A percentile compares a stretch with the other conserved stretches of the same genome.
phyloP scores from a whole-genome alignment of 352 stramenopile species.

The Globisporangium perplexum region DNA sequence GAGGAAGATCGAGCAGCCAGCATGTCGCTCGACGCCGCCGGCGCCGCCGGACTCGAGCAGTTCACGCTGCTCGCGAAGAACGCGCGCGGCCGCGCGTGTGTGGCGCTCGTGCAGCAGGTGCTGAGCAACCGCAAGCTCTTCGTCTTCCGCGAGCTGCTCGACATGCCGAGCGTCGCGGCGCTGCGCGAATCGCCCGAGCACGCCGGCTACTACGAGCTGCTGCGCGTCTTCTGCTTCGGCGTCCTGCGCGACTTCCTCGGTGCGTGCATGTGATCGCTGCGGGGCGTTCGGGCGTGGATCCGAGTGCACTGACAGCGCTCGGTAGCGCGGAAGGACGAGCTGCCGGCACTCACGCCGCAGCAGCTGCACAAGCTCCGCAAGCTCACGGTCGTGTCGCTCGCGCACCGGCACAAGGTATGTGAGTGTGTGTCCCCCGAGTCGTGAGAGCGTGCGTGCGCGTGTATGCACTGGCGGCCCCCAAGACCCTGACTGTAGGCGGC shows the following conservation, averaged over 20 bases:
- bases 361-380: slow-evolving; percentile 86
- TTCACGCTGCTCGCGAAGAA: slow-evolving; percentile 92
- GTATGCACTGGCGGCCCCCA: too few relatives aligned
- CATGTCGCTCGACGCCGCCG: slow-evolving; percentile 67
- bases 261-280: slow-evolving; percentile 17
- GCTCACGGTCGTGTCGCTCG: slow-evolving; percentile 84
- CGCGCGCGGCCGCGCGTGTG: slow-evolving; percentile 83
- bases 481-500: not conserved
- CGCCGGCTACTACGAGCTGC: slow-evolving; percentile 69
- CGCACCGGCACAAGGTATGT: slow-evolving; percentile 73
- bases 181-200: slow-evolving; percentile 62
- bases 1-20: slow-evolving; percentile 3
- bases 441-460: not conserved
- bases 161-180: slow-evolving; percentile 88
- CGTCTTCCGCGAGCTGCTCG: slow-evolving; percentile 90
- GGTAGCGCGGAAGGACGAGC: slow-evolving; percentile 45
- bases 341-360: slow-evolving; percentile 60
- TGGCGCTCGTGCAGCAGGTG: slow-evolving; percentile 91
- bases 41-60: slow-evolving; percentile 83
- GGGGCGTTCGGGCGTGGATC: not conserved
- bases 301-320: not conserved
- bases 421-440: not conserved
- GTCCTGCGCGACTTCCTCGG: slow-evolving; percentile 82
- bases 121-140: slow-evolving; percentile 91
- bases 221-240: slow-evolving; percentile 90